These are phyloP conservation scores for Mycena capillaripes DNA, from an alignment of 768 basidiomycete species.

Conservation along the genomic window DNA sequence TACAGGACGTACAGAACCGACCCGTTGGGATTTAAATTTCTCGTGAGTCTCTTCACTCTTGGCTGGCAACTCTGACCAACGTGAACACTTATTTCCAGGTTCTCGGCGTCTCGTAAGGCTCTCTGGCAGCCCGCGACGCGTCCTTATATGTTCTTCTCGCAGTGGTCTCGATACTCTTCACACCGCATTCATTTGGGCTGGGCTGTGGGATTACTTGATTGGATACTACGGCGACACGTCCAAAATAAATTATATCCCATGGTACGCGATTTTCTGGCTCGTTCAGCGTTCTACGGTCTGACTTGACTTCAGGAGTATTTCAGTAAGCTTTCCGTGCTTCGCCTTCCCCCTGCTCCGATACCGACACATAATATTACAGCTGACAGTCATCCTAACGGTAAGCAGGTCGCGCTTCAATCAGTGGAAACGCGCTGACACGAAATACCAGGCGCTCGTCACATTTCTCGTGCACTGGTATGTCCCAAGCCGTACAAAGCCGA, in stretches of 20 bases:
- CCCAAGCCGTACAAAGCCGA: not conserved
- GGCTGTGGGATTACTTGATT: constrained; percentile 62
- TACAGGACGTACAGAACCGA: constrained; percentile 55
- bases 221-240: constrained; percentile 53
- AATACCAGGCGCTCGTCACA: constrained; percentile 57
- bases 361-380: constrained; percentile 41
- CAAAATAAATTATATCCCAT: constrained; percentile 59
- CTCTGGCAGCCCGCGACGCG: constrained; percentile 12
- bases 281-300: not conserved
- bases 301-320: constrained; percentile 49
- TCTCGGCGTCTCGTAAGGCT: constrained; percentile 44
- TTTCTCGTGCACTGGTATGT: constrained; percentile 66
- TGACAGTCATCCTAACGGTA: constrained; percentile 52
- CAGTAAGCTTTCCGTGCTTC: constrained; percentile 51
- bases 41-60: constrained; percentile 45
- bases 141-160: constrained; percentile 32
- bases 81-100: constrained; percentile 34
- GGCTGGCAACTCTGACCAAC: not conserved
- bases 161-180: constrained; percentile 55
- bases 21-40: constrained; percentile 42
- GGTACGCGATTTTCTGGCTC: constrained; percentile 45
- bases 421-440: not conserved
- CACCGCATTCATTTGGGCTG: constrained; percentile 54
- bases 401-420: constrained; percentile 1
- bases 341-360: not conserved